Evolutionary conservation across 306 rosid genomes (phyloP).

Genomic region (Pyrus communis): DNA sequence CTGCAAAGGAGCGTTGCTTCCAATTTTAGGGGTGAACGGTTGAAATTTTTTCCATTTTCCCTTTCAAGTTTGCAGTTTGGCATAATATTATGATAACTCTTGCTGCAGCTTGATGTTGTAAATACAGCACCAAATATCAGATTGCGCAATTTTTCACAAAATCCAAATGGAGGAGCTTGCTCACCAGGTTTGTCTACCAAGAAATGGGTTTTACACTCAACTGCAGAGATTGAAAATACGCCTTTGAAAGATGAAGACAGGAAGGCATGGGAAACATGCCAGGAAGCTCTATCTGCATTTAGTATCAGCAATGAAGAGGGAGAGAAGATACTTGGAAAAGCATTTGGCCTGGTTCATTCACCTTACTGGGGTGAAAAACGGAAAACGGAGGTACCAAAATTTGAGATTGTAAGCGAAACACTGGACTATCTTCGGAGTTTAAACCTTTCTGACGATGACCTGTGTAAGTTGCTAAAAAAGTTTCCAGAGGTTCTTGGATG

Average conservation of each 20-base stretch:
- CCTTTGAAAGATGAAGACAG: constrained; percentile 44
- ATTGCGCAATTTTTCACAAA: constrained; percentile 15
- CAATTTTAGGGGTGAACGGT: background rate
- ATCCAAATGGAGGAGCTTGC: constrained; percentile 22
- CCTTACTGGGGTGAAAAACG: constrained; percentile 97
- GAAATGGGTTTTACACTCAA: constrained; percentile 52
- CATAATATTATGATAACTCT: background rate
- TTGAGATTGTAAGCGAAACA: constrained; percentile 39
- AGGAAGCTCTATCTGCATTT: constrained; percentile 44
- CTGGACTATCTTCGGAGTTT: constrained; percentile 65
- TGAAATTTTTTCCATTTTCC: background rate
- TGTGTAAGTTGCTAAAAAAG: constrained; percentile 70
- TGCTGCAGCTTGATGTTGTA: constrained; percentile 35
- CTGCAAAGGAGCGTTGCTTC: background rate
- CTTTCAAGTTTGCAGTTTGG: background rate
- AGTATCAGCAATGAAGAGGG: constrained; percentile 60
- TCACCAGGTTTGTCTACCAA: constrained; percentile 23
- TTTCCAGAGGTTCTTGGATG: constrained; percentile 96
- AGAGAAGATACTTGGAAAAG: constrained; percentile 84
- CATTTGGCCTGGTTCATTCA: constrained; percentile 73
- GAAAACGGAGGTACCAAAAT: constrained; percentile 44
- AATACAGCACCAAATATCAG: constrained; percentile 25
- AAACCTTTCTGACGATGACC: constrained; percentile 69
- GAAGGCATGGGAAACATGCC: constrained; percentile 65
- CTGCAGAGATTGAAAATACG: constrained; percentile 38